phyloP scores from a whole-genome alignment of 495 filamentous ascomycete species.

The Penicillium bialowiezense region DNA sequence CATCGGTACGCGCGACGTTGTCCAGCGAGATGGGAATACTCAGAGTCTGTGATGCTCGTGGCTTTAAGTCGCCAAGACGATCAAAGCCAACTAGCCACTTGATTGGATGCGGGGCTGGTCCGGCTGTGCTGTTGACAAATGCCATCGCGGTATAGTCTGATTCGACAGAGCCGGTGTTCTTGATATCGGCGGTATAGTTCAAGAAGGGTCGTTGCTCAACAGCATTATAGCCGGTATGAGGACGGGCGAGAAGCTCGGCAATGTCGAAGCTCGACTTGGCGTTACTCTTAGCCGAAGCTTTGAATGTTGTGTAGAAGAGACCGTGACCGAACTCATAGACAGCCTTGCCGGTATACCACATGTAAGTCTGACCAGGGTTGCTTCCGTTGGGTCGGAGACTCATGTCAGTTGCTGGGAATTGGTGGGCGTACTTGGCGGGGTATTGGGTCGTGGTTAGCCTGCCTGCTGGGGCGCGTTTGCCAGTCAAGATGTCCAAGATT shows the following conservation, averaged over 20 bases:
- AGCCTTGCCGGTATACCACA: conserved; percentile 56
- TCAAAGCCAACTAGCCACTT: conserved; percentile 63
- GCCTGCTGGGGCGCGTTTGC: conserved; percentile 54
- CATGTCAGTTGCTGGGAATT: conserved; percentile 58
- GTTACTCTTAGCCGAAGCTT: conserved; percentile 20
- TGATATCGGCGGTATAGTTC: conserved; percentile 38
- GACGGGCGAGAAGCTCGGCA: conserved; percentile 19
- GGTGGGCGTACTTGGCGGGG: conserved; percentile 48
- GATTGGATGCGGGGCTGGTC: conserved; percentile 59
- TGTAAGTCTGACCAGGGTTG: conserved; percentile 56
- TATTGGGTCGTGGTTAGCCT: conserved; percentile 58
- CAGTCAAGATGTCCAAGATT: conserved; percentile 53
- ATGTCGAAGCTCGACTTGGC: conserved; percentile 24
- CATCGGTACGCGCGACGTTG: conserved; percentile 56
- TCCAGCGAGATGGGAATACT: conserved; percentile 54
- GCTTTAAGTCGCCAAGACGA: conserved; percentile 45
- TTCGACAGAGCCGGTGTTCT: conserved; percentile 51
- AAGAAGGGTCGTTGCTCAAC: conserved; percentile 41
- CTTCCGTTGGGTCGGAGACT: conserved; percentile 43
- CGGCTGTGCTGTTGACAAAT: conserved; percentile 53
- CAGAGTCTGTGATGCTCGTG: conserved; percentile 33
- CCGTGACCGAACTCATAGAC: conserved; percentile 57
- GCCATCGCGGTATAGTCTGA: conserved; percentile 61
- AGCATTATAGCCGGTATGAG: conserved; percentile 25
- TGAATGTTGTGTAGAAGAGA: conserved; percentile 51